These are phyloP conservation scores for Onygenales sp. DNA, from an alignment of 2,329 filamentous ascomycete genomes.

Conservation along the genomic window DNA sequence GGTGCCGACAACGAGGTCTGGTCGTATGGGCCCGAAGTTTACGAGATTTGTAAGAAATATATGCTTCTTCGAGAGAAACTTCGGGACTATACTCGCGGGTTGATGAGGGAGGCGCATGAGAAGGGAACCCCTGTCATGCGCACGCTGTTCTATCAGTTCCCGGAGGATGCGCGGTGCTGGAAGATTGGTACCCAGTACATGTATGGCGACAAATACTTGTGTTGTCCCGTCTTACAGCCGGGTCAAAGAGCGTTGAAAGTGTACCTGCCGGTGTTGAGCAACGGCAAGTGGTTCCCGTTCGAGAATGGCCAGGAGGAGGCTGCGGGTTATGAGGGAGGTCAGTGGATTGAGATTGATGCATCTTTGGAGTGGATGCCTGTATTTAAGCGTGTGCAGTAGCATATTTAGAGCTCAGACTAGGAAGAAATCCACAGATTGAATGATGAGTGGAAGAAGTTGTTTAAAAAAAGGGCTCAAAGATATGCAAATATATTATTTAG, in stretches of 20 bases:
- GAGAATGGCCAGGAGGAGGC: constrained; percentile 17
- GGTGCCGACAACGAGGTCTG: constrained; percentile 56
- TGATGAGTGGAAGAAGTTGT: too few relatives aligned
- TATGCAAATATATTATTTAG: too few relatives aligned
- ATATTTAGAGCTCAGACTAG: too few relatives aligned
- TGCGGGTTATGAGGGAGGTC: constrained; percentile 27
- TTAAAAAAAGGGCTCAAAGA: too few relatives aligned
- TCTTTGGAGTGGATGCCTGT: constrained; percentile 41
- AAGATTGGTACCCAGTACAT: constrained; percentile 53
- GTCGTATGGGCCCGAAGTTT: constrained; percentile 54
- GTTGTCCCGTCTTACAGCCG: constrained; percentile 46
- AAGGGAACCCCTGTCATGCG: constrained; percentile 54
- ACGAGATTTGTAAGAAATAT: constrained; percentile 51
- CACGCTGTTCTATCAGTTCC: constrained; percentile 56
- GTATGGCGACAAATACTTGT: constrained; percentile 52
- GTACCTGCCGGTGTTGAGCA: constrained; percentile 41
- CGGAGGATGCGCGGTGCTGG: constrained; percentile 45
- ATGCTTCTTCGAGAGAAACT: constrained; percentile 49
- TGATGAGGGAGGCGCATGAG: constrained; percentile 53
- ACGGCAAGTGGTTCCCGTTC: constrained; percentile 36
- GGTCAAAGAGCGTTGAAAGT: constrained; percentile 36
- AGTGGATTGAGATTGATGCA: constrained; percentile 32
- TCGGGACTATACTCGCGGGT: constrained; percentile 45
- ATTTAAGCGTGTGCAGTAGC: constrained; percentile 18
- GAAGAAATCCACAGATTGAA: too few relatives aligned